Conservation (phyloP, 768 basidiomycete species). For the Multifurca ochricompacta region DNA sequence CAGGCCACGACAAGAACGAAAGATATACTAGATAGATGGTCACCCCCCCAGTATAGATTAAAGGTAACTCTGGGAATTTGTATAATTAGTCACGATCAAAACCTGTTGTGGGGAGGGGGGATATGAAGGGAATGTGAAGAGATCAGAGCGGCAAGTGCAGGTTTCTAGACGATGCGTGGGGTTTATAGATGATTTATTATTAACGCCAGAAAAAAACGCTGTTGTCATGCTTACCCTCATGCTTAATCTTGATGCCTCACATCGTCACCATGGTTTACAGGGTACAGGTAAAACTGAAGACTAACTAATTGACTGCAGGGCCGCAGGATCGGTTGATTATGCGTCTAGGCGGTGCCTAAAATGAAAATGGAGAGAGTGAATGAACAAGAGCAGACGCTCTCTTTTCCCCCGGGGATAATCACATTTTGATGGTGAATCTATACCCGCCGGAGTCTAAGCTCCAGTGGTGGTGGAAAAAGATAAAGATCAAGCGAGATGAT, state of each 20-base stretch:
- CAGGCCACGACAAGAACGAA: no score
- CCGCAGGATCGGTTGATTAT: background rate
- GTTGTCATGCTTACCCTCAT: conserved; percentile 17
- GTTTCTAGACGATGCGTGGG: background rate
- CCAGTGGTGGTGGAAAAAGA: background rate
- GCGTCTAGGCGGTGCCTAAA: background rate
- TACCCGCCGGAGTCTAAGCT: background rate
- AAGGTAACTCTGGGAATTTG: conserved; percentile 3
- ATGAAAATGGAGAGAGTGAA: conserved; percentile 1
- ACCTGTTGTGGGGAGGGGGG: background rate
- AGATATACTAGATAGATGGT: no score
- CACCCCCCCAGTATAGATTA: background rate
- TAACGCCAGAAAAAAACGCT: conserved; percentile 6
- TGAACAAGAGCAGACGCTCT: background rate
- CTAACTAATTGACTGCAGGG: background rate
- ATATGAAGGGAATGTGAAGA: conserved; percentile 12
- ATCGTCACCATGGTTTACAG: conserved; percentile 2
- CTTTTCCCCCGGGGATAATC: conserved; percentile 5
- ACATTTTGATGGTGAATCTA: conserved; percentile 5
- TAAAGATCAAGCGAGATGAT: conserved; percentile 14
- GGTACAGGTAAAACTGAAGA: background rate
- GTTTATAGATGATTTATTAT: conserved; percentile 6
- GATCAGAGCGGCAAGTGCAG: conserved; percentile 7
- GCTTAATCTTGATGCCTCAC: background rate
- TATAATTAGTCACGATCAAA: conserved; percentile 2